A percentile compares a stretch with the other conserved stretches of the same genome.
These are phyloP conservation scores for Podospora australis DNA, from an alignment of 495 filamentous ascomycete species.

Conservation along the genomic window DNA sequence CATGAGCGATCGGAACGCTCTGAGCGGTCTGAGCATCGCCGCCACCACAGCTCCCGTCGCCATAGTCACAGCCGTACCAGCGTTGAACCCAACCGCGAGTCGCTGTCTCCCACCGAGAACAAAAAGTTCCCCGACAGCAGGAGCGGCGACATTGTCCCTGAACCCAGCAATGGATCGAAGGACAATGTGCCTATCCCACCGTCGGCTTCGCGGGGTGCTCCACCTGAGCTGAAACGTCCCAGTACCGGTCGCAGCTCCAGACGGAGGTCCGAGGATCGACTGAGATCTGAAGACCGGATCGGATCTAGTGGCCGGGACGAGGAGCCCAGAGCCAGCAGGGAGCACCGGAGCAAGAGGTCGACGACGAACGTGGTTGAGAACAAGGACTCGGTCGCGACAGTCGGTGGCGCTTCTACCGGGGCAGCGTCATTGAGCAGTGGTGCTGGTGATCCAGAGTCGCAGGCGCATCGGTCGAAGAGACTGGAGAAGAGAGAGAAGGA, in stretches of 20 bases:
- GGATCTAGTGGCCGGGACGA: not conserved
- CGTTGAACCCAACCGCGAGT: slow-evolving; percentile 23
- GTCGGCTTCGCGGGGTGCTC: slow-evolving; percentile 32
- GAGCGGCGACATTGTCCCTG: slow-evolving; percentile 29
- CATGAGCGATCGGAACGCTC: slow-evolving; percentile 15
- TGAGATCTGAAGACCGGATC: slow-evolving; percentile 11
- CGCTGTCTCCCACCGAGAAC: slow-evolving; percentile 26
- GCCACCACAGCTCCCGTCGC: slow-evolving; percentile 30
- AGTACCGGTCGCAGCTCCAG: not conserved
- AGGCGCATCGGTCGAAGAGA: slow-evolving; percentile 26
- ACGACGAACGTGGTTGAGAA: slow-evolving; percentile 4
- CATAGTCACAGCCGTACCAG: slow-evolving; percentile 30
- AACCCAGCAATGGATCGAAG: slow-evolving; percentile 16
- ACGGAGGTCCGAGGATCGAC: slow-evolving; percentile 17
- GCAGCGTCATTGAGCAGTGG: slow-evolving; percentile 12
- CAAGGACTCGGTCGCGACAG: slow-evolving; percentile 20
- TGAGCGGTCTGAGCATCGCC: slow-evolving; percentile 21
- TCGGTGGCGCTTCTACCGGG: slow-evolving; percentile 5
- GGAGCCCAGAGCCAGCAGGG: slow-evolving; percentile 2
- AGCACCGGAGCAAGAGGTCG: slow-evolving; percentile 1
- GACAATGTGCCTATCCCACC: slow-evolving; percentile 24
- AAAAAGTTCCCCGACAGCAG: slow-evolving; percentile 35
- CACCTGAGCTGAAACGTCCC: not conserved
- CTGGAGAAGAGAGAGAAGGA: slow-evolving; percentile 24
- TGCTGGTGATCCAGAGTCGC: slow-evolving; percentile 17